Evolutionary conservation across 495 filamentous ascomycete species (phyloP).

Genomic region (Opeltia flavorubescens): DNA sequence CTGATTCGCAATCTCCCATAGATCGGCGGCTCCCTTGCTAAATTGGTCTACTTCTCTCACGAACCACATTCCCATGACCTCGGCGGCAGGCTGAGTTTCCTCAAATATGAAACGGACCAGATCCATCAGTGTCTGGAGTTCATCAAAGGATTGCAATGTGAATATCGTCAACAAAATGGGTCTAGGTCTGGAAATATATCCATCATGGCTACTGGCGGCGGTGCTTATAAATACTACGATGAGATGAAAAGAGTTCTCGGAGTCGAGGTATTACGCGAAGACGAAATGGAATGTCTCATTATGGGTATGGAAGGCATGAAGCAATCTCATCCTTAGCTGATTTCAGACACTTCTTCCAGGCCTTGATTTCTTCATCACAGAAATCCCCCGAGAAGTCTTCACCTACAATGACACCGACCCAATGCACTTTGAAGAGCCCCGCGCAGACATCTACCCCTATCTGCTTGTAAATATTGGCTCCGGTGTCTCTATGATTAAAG

Average conservation of each 20-base stretch:
- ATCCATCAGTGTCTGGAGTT: conserved; percentile 87
- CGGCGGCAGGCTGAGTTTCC: conserved; percentile 84
- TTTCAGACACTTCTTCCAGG: conserved; percentile 30
- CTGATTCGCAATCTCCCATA: too few relatives aligned
- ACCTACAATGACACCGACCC: conserved; percentile 81
- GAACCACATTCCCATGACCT: conserved; percentile 64
- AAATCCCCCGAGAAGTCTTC: conserved; percentile 93
- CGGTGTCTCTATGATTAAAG: conserved; percentile 96
- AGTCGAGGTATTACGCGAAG: conserved; percentile 79
- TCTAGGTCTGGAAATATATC: conserved; percentile 49
- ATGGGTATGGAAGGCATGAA: conserved; percentile 42
- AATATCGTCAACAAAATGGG: conserved; percentile 62
- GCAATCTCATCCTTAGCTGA: background rate
- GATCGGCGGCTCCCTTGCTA: conserved; percentile 92
- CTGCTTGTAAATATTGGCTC: conserved; percentile 98
- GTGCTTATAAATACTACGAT: conserved; percentile 92
- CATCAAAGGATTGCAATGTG: conserved; percentile 65
- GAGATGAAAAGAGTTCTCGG: conserved; percentile 65
- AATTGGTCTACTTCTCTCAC: conserved; percentile 91
- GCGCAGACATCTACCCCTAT: conserved; percentile 78
- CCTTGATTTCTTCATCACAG: conserved; percentile 95
- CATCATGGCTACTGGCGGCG: conserved; percentile 90
- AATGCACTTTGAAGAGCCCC: conserved; percentile 66
- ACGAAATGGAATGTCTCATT: conserved; percentile 98
- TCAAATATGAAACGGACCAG: conserved; percentile 86